A percentile compares a stretch with the other conserved stretches of the same genome.
These are phyloP conservation scores for Tremella fuciformis DNA, from an alignment of 768 basidiomycete species.

Conservation along the genomic window DNA sequence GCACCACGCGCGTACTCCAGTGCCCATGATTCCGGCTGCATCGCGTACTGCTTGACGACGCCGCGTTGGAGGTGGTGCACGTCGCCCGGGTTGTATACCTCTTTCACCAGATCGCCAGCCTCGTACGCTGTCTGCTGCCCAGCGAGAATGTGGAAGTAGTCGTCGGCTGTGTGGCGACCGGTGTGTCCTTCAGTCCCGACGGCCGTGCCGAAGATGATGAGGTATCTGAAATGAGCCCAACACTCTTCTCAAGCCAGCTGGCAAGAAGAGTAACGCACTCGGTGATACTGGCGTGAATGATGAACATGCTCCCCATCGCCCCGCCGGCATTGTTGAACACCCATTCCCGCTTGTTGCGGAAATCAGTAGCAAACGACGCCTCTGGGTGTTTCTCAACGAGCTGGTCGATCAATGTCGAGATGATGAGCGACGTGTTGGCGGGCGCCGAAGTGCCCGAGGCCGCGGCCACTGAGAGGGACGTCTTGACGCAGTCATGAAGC, in stretches of 20 bases:
- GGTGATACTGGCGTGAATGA: constrained; percentile 93
- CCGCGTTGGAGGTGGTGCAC: constrained; percentile 82
- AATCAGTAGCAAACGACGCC: constrained; percentile 51
- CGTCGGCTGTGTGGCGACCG: constrained; percentile 91
- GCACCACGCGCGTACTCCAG: constrained; percentile 89
- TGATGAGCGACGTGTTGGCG: constrained; percentile 65
- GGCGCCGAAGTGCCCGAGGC: constrained; percentile 12
- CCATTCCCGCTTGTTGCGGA: constrained; percentile 66
- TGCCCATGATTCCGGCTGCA: constrained; percentile 94
- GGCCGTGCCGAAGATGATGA: constrained; percentile 82
- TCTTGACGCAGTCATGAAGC: constrained; percentile 70
- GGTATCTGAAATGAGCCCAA: constrained; percentile 29
- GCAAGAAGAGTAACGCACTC: constrained; percentile 63
- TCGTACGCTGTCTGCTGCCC: constrained; percentile 93
- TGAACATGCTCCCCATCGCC: constrained; percentile 93
- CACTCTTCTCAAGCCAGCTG: neutral
- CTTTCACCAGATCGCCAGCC: constrained; percentile 77
- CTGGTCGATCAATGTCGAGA: constrained; percentile 75
- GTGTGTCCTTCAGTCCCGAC: constrained; percentile 95
- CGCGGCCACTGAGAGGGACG: constrained; percentile 61
- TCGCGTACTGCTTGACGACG: constrained; percentile 91
- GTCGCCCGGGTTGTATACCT: constrained; percentile 75
- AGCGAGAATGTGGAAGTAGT: constrained; percentile 92
- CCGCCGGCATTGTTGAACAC: constrained; percentile 96
- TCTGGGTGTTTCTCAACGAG: constrained; percentile 70